Evolutionary conservation across 2,329 filamentous ascomycete species (phyloP), one percentile per base, ranked within the genome.

Genomic region (Phyllachora maydis): DNA sequence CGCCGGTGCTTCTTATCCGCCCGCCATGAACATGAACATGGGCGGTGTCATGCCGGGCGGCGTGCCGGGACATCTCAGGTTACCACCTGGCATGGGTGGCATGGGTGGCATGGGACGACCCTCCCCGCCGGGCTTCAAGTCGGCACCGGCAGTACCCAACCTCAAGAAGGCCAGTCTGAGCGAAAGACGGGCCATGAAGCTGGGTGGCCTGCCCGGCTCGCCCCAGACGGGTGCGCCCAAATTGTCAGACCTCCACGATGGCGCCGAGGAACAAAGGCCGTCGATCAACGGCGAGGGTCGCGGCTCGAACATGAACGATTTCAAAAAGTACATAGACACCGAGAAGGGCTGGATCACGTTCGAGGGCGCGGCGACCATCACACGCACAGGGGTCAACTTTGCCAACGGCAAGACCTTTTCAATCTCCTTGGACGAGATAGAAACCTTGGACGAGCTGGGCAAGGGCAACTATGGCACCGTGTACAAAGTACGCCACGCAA

Each of bases 391-490:
- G 14, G 83, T 98, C 30, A 75, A 95, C 40, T 98, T 98, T 41
- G 73, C 76, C 13, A 82, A 76, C 28, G 88, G 88, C 3, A 75
- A 73, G 25, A 81, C 71, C 11, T 95, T 98, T 48, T 81, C 64
- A 39, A 95, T 98, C 40, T 95, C 85, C 4, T 58, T 98, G 19
- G 85, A 98, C 40, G 85, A 98, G 45, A 77, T 98, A 5, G 81
- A 95, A 37, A 85, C 79, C 2, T 44, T 95, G 28, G 81, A 85
- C 30, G 88, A 98, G 52, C 55, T 98, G 8, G 88, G 88, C 22
- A 98, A 95, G 49, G 88, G 88, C 19, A 98, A 98, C 45, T 98
- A 98, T 39, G 88, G 88, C 29, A 95, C 85, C 2, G 88, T 98
- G 4, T 95, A 91, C 60, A 93, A 88, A 47, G 88, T 95, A 27